Conservation (phyloP, 2,329 filamentous ascomycete genomes). For the Teratosphaeria nubilosa region DNA sequence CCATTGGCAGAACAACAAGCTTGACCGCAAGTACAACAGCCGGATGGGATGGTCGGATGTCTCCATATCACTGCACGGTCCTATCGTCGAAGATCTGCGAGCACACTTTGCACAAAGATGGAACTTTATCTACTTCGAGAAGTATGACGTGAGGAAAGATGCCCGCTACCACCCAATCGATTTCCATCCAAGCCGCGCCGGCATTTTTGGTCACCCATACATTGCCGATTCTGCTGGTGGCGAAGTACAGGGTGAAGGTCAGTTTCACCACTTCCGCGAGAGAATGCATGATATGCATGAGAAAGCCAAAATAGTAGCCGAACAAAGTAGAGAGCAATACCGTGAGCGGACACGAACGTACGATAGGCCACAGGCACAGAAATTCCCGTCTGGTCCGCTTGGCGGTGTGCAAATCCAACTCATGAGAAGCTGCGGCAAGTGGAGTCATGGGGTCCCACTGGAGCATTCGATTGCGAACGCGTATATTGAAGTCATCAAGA, state of each 20-base stretch:
- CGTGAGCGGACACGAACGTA: slow-evolving; percentile 9
- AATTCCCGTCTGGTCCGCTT: slow-evolving; percentile 33
- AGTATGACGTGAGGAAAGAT: slow-evolving; percentile 54
- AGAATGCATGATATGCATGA: slow-evolving; percentile 21
- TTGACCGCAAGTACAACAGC: slow-evolving; percentile 59
- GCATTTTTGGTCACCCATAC: slow-evolving; percentile 25
- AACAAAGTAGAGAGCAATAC: slow-evolving; percentile 14
- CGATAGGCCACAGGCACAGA: slow-evolving; percentile 11
- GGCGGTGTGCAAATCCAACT: slow-evolving; percentile 74
- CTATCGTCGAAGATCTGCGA: slow-evolving; percentile 63
- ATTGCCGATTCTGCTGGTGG: slow-evolving; percentile 15
- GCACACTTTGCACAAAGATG: slow-evolving; percentile 77
- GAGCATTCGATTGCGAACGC: slow-evolving; percentile 89
- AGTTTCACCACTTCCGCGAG: slow-evolving; percentile 23
- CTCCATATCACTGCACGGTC: slow-evolving; percentile 63
- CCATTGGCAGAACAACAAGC: slow-evolving; percentile 77
- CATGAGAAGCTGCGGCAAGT: slow-evolving; percentile 48
- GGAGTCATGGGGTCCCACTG: slow-evolving; percentile 47
- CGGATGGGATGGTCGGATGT: slow-evolving; percentile 93
- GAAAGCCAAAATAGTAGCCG: slow-evolving; percentile 13
- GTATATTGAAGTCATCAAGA: slow-evolving; percentile 87
- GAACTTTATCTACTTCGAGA: slow-evolving; percentile 82
- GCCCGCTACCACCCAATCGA: slow-evolving; percentile 34
- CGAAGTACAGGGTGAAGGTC: slow-evolving; percentile 16
- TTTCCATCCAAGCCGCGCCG: slow-evolving; percentile 26